A percentile compares a stretch with the other conserved stretches of the same genome.
These are phyloP conservation scores for Penicillium concentricum DNA, from an alignment of 2,329 filamentous ascomycete genomes.

Conservation along the genomic window DNA sequence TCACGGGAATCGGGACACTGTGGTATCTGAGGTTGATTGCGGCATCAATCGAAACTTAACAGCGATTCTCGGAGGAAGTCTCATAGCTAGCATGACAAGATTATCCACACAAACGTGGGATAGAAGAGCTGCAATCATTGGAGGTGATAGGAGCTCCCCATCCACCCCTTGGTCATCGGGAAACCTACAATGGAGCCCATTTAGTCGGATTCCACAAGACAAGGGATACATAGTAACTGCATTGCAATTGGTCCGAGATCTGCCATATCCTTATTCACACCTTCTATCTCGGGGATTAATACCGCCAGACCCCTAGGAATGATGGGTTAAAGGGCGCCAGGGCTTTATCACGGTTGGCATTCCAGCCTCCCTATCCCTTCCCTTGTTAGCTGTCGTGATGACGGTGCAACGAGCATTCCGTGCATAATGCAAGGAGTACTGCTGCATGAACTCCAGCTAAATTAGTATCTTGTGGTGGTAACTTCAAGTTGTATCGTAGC, in stretches of 20 bases:
- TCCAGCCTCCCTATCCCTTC: conserved; percentile 4
- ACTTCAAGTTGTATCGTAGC: not conserved
- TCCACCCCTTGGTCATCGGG: not conserved
- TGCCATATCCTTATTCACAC: not conserved
- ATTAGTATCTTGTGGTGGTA: not conserved
- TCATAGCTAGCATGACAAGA: not conserved
- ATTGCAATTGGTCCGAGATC: not conserved
- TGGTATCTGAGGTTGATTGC: not conserved
- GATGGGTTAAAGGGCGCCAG: not conserved
- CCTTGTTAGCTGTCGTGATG: conserved; percentile 2
- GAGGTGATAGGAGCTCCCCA: not conserved
- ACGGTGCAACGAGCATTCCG: conserved; percentile 4
- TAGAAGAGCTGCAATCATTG: not conserved
- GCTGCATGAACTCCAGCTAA: not conserved
- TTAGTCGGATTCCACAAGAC: not conserved
- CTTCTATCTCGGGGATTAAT: not conserved
- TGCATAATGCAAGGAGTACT: not conserved
- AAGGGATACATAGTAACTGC: not conserved
- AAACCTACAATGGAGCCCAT: not conserved
- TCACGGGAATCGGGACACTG: not conserved
- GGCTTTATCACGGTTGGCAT: not conserved
- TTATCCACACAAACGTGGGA: not conserved
- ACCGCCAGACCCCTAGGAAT: conserved; percentile 1
- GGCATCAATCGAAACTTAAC: not conserved
- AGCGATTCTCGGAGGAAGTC: not conserved